Percentiles rank a stretch among this genome's conserved stretches.
Evolutionary conservation across 1,139 yeast genomes (phyloP).

Genomic region (Yamadazyma blattariae): DNA sequence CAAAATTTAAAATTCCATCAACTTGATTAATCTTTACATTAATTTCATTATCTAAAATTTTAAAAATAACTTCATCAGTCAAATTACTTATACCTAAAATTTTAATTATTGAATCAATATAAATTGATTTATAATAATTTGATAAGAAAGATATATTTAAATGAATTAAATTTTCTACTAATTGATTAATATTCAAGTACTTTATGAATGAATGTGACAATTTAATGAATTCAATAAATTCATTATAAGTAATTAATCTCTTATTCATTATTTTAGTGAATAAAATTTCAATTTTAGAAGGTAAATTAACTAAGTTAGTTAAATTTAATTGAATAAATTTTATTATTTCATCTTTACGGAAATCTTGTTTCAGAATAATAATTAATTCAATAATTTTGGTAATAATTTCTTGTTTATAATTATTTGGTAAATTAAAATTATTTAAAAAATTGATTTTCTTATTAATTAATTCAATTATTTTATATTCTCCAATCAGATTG

Average conservation of each 20-base stretch:
- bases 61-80: constrained; percentile 24
- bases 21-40: constrained; percentile 34
- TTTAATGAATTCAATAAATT: constrained; percentile 18
- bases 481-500: constrained; percentile 12
- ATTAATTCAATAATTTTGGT: constrained; percentile 28
- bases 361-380: constrained; percentile 33
- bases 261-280: constrained; percentile 10
- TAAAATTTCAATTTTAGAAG: constrained; percentile 1
- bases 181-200: constrained; percentile 4
- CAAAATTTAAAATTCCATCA: constrained; percentile 23
- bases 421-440: constrained; percentile 15
- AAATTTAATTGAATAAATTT: constrained; percentile 17
- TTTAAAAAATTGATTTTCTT: constrained; percentile 33
- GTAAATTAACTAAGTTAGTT: background rate
- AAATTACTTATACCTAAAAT: constrained; percentile 13
- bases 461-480: constrained; percentile 35
- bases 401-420: constrained; percentile 12
- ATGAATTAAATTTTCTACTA: constrained; percentile 28
- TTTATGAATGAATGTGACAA: background rate
- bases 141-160: constrained; percentile 30
- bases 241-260: constrained; percentile 17
- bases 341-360: constrained; percentile 28
- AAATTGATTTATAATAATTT: constrained; percentile 27
- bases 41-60: constrained; percentile 27
- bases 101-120: constrained; percentile 15